A percentile compares a stretch with the other conserved stretches of the same genome.
Conservation (phyloP, 306 rosid genomes). For the Pyrus betulifolia region DNA sequence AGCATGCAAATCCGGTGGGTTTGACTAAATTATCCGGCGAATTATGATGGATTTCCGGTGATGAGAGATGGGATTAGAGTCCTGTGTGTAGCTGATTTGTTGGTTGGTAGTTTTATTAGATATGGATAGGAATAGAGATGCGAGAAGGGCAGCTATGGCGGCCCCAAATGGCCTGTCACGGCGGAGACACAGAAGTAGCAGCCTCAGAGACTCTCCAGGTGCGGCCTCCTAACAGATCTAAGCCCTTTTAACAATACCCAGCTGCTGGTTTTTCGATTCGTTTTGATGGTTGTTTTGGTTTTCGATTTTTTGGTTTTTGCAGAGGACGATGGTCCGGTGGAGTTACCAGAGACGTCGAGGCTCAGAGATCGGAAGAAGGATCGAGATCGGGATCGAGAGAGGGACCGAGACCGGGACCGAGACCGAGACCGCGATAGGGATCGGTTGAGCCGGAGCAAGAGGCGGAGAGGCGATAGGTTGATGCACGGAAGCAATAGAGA, state of each 20-base stretch:
- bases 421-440: slow-evolving; percentile 70
- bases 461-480: slow-evolving; percentile 76
- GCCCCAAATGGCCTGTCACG: slow-evolving; percentile 60
- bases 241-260: not conserved
- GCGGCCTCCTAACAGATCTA: slow-evolving; percentile 57
- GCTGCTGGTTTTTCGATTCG: slow-evolving; percentile 4
- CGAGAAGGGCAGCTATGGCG: slow-evolving; percentile 58
- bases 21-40: slow-evolving; percentile 13
- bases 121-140: slow-evolving; percentile 92
- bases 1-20: slow-evolving; percentile 1
- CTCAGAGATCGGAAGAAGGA: slow-evolving; percentile 72
- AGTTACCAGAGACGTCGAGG: slow-evolving; percentile 75
- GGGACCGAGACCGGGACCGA: slow-evolving; percentile 34
- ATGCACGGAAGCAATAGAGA: slow-evolving; percentile 62
- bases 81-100: slow-evolving; percentile 30
- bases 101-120: slow-evolving; percentile 4
- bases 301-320: slow-evolving; percentile 1
- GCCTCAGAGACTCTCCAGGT: slow-evolving; percentile 96
- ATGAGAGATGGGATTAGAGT: slow-evolving; percentile 33
- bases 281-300: not conserved
- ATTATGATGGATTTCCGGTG: slow-evolving; percentile 29
- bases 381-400: slow-evolving; percentile 72
- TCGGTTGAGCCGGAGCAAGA: slow-evolving; percentile 74
- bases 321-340: slow-evolving; percentile 85
- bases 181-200: slow-evolving; percentile 67